Base-by-base conservation (phyloP, 2,329 filamentous ascomycete species). In the Lecanicillium sp. region DNA sequence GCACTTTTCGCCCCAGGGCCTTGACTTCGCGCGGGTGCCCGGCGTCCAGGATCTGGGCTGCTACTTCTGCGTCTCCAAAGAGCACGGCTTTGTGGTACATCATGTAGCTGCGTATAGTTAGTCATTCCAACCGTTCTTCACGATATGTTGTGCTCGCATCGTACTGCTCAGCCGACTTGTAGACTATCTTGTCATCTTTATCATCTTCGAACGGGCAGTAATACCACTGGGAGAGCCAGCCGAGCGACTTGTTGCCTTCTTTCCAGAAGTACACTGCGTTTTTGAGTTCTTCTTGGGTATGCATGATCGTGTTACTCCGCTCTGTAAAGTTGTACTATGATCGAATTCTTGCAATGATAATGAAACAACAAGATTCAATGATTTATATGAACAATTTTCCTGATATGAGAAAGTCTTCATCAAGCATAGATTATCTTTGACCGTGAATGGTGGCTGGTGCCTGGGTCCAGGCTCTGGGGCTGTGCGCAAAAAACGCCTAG, bases 161-260 rank as follows among this genome's bases (percentile, higher is more conserved):
- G 51, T 57, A 72, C 63, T 75, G 71, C 46, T 77, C 72, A 1
- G 71, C 68, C 3, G 69, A 72, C n/a, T 56, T 54, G 49, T 70
- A 76, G 11, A 62, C 55, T 28, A 58, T 57, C 5, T 47, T 46
- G 4, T 53, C 47, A 35, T 58, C 55, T 3, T 53, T 41, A 4
- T 61, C 59, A 37, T 65, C 61, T 28, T 41, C 59, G 49, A 79
- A 82, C 3, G 65, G 57, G 14, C 60, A 66, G 36, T 59, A 49
- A 50, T 74, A 78, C 77, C 77, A 83, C 57, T 84, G 78, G 0
- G 71, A 77, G n/a, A 83, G 64, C 57, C 68, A 79, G 29, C 74
- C 76, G 22, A 69, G 60, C 3, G 58, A 52, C 1, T 58, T 46
- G 41, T 75, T 65, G 12, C 61, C 62, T 33, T 69, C 66, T 18